A percentile compares a stretch with the other conserved stretches of the same genome.
phyloP scores from a whole-genome alignment of 345 rosid genomes.

The Excoecaria cochinchinensis region DNA sequence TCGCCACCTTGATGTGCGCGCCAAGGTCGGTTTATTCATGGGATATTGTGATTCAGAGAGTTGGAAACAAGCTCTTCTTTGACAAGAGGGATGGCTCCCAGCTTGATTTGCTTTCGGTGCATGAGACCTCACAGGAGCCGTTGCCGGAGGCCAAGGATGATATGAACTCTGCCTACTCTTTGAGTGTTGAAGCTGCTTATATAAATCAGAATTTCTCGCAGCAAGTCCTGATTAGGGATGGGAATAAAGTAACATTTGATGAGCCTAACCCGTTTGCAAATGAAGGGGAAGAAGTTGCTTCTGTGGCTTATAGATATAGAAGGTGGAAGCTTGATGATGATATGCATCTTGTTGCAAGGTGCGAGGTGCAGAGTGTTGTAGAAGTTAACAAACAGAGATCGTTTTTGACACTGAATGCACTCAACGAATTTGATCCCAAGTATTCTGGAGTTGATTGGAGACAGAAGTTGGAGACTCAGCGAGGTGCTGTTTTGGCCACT shows the following conservation, averaged over 20 bases:
- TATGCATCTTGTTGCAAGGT: slow-evolving; percentile 74
- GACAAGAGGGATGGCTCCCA: slow-evolving; percentile 92
- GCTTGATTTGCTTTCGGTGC: slow-evolving; percentile 85
- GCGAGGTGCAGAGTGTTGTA: slow-evolving; percentile 87
- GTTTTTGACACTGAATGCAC: slow-evolving; percentile 82
- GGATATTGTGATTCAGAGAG: slow-evolving; percentile 90
- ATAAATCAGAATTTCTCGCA: slow-evolving; percentile 83
- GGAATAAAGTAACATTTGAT: slow-evolving; percentile 76
- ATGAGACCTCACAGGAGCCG: slow-evolving; percentile 92
- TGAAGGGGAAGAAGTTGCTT: slow-evolving; percentile 97
- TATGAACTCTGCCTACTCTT: slow-evolving; percentile 71
- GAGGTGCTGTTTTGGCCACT: slow-evolving; percentile 95
- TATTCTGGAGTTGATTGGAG: slow-evolving; percentile 99
- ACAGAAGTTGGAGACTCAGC: slow-evolving; percentile 95
- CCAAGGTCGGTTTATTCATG: slow-evolving; percentile 93
- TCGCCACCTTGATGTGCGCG: slow-evolving; percentile 86
- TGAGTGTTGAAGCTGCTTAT: slow-evolving; percentile 87
- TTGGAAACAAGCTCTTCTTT: slow-evolving; percentile 86
- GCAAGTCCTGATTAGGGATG: slow-evolving; percentile 82
- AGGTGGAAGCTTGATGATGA: slow-evolving; percentile 91
- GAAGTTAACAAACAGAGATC: slow-evolving; percentile 79
- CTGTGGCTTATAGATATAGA: slow-evolving; percentile 88
- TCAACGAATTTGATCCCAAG: slow-evolving; percentile 91
- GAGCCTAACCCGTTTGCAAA: slow-evolving; percentile 87
- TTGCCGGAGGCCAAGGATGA: slow-evolving; percentile 85